These are phyloP conservation scores for Plasmodium ovale DNA, from an alignment of 169 alveolate genomes.

Conservation along the genomic window DNA sequence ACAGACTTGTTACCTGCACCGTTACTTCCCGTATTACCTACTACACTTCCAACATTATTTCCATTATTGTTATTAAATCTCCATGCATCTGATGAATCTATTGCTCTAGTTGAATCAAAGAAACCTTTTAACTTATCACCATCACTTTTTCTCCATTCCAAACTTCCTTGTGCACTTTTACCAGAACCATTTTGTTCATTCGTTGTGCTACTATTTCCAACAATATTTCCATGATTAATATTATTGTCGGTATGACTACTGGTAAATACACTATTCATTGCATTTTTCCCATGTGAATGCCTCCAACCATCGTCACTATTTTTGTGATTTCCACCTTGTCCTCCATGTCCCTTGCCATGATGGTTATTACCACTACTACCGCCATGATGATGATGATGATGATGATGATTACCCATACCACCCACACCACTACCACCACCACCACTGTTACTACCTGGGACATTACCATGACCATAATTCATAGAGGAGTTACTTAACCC, in stretches of 20 bases:
- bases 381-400: neutral
- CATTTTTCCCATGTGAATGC: neutral
- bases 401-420: slow-evolving; percentile 1
- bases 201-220: neutral
- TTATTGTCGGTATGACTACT: slow-evolving; percentile 7
- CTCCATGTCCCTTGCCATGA: neutral
- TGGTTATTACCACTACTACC: neutral
- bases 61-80: slow-evolving; percentile 76
- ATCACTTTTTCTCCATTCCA: slow-evolving; percentile 65
- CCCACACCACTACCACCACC: neutral
- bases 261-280: neutral
- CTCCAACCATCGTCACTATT: slow-evolving; percentile 54
- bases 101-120: slow-evolving; percentile 65
- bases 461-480: neutral
- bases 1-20: neutral
- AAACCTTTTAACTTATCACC: slow-evolving; percentile 73
- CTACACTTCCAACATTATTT: slow-evolving; percentile 45
- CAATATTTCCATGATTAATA: neutral
- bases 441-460: neutral
- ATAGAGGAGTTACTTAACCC: neutral
- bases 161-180: neutral
- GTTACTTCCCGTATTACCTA: slow-evolving; percentile 7
- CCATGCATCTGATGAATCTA: slow-evolving; percentile 73
- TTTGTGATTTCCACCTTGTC: slow-evolving; percentile 7
- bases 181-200: slow-evolving; percentile 11